Base-by-base conservation (phyloP, 2,329 filamentous ascomycete genomes). In the Epichloe sylvatica region DNA sequence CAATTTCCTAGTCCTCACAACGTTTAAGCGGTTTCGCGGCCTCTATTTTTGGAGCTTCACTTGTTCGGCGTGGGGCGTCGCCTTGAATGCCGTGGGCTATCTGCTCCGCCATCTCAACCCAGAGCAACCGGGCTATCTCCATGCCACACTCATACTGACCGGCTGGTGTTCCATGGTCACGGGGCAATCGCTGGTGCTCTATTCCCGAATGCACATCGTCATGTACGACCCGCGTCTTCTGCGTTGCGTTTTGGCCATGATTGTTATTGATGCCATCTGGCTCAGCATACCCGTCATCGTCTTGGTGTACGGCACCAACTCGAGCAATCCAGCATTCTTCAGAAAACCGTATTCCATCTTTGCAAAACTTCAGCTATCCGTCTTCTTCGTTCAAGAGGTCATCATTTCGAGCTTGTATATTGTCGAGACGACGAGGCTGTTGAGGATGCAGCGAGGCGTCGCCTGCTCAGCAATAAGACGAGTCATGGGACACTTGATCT, bases 151-250 rank as follows among this genome's bases (percentile, higher is more conserved):
- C 8, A 60, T 63, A 8, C 52, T 62, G n/a, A 52, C 59, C 21
- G 61, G 61, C 2, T 66, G 64, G 62, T 59, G 57, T n/a, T 53
- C 57, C 1, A 80, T 82, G 75, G 70, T 82, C 0, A 80, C 77
- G 0, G 80, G 78, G 0, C 77, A 81, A 58, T 74, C 74, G 0
- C 57, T 81, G 17, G 78, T 83, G 2, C 65, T 83, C 1, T 83
- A 78, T 63, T 82, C 77, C 1, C 71, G 80, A 1, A 67, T 83
- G 1, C 77, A 82, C 56, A 68, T 83, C 3, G 70, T 83, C 15
- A 66, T 78, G 13, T 70, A 70, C 13, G 74, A 77, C 65, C 54
- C 70, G 23, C 62, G 62, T 2, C 61, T 73, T 2, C 66, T 82
- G 1, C 69, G 68, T 2, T 66, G 67, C 21, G 72, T 78, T 0